Evolutionary conservation across 768 basidiomycete genomes (phyloP).

Genomic region (Gyrodon lividus): DNA sequence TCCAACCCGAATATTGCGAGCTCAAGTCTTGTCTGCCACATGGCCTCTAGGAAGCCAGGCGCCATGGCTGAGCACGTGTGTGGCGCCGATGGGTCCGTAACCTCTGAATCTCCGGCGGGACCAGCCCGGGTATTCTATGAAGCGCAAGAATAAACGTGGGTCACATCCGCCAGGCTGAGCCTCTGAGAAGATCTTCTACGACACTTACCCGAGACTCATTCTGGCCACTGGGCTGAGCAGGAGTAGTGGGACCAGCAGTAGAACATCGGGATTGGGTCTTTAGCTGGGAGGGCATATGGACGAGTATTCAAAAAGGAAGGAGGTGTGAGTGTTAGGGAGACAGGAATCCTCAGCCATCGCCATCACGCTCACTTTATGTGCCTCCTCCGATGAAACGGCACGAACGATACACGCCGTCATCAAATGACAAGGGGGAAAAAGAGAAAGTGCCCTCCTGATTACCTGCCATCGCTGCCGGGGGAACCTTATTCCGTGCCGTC

Average conservation of each 20-base stretch:
- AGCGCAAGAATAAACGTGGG: not conserved
- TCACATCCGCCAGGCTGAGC: not conserved
- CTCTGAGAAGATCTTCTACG: not conserved
- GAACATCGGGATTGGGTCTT: conserved; percentile 1
- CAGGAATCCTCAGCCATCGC: not conserved
- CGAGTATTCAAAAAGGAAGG: not conserved
- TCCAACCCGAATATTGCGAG: conserved; percentile 20
- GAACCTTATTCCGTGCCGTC: conserved; percentile 13
- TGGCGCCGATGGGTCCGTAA: not conserved
- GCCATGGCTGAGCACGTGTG: not conserved
- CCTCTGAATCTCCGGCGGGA: not conserved
- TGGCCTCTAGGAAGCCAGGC: conserved; percentile 13
- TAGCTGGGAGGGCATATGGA: conserved; percentile 7
- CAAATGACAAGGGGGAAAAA: not conserved
- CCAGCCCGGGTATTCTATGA: not conserved
- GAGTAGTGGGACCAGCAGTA: not conserved
- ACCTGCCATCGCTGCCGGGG: conserved; percentile 11
- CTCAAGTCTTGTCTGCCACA: conserved; percentile 20
- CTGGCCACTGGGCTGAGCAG: not conserved
- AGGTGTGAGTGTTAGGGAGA: not conserved
- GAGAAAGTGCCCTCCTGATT: not conserved
- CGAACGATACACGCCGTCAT: not conserved
- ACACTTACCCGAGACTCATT: conserved; percentile 3
- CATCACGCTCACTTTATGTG: conserved; percentile 6
- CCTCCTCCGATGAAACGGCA: conserved; percentile 10